Conservation (phyloP, 2,329 filamentous ascomycete species). For the Fusarium sacchari region DNA sequence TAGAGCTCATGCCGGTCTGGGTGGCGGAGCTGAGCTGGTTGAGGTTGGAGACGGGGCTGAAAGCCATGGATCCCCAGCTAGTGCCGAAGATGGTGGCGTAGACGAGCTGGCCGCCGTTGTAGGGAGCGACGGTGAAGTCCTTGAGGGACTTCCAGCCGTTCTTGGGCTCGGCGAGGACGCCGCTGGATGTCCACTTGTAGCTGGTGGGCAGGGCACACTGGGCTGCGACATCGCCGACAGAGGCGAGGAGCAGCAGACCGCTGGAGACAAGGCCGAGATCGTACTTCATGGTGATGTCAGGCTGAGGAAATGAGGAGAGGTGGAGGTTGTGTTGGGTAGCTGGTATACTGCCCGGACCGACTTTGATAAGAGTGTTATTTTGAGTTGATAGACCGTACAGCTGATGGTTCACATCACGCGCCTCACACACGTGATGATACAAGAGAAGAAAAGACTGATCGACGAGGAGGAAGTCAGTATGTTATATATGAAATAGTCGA, state of each 20-base stretch:
- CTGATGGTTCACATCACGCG: no score
- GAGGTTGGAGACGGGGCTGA: conserved; percentile 7
- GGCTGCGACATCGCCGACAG: conserved; percentile 3
- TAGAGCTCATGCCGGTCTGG: not conserved
- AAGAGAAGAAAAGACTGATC: not conserved
- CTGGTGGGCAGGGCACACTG: conserved; percentile 3
- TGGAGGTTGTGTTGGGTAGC: no score
- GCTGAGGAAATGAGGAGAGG: not conserved
- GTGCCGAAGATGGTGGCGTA: conserved; percentile 62
- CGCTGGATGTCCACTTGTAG: conserved; percentile 9
- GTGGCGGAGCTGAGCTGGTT: conserved; percentile 8
- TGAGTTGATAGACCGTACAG: no score
- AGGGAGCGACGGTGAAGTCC: conserved; percentile 67
- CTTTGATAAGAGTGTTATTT: no score
- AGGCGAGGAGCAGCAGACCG: conserved; percentile 12
- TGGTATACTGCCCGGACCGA: no score
- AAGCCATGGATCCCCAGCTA: conserved; percentile 54
- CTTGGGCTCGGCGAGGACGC: conserved; percentile 17
- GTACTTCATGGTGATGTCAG: not conserved
- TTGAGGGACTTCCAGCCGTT: conserved; percentile 55
- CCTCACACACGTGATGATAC: no score
- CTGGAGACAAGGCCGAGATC: not conserved
- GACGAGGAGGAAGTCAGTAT: not conserved
- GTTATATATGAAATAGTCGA: not conserved
- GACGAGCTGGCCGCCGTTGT: conserved; percentile 69